Base-by-base conservation (phyloP, 768 basidiomycete genomes). In the Boletus pseudo-olivaceus region DNA sequence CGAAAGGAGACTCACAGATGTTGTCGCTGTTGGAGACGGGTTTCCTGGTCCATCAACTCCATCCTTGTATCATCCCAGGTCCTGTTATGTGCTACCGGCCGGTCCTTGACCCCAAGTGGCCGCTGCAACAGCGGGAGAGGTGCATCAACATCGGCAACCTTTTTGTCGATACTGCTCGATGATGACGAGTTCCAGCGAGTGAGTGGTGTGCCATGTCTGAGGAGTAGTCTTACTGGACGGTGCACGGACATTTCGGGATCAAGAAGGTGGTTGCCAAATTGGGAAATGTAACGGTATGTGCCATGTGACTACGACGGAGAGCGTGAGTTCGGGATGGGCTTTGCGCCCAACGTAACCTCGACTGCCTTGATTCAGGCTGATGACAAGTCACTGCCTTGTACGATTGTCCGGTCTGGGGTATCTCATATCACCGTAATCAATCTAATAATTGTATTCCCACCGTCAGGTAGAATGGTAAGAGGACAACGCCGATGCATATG, bases 31-130 rank as follows among this genome's bases (percentile, higher is more conserved):
- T 82, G 81, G 59, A 88, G 75, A 39, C 85, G 79, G 27, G 79
- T 79, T 39, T 92, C 87, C 59, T 82, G 77, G 66, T 93, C 82
- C 69, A 94, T 68, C 44, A 89, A 69, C 43, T 90, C 86, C 52
- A 84, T 83, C 60, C 81, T 77, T 55, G 77, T 81, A 53, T 88
- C 80, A 26, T 79, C 76, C 74, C 82, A 79, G 43, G 83, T 79
- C 66, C 79, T 83, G 39, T 69, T 65, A 12, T 78, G 67, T 8
- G 88, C 82, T 7, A 78, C 80, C 1, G 93, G 94, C 23, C 78
- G 75, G 52, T 87, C 81, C 39, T 74, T 72, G 34, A 94, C 79
- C n/a, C 94, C 94, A 10, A 95, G 73, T 9, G 94, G 91, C 20
- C 88, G 73, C 52, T 74, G 77, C 29, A 90, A 71, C 30, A 78